Evolutionary conservation across 2,329 filamentous ascomycete genomes (phyloP).

Genomic region (Colletotrichum eleusines): DNA sequence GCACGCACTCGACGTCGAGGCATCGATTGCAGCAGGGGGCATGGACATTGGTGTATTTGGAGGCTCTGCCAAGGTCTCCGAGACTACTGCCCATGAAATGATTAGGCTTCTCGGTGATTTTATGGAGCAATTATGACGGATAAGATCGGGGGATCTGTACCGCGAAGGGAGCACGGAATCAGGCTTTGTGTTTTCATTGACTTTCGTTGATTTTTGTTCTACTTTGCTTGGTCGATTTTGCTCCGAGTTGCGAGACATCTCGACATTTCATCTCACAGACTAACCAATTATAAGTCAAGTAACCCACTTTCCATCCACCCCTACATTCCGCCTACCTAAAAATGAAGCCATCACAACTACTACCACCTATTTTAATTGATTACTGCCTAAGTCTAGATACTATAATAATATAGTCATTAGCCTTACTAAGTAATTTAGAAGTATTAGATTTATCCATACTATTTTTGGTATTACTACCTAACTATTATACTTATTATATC

Average conservation of each 20-base stretch:
- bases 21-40: slow-evolving; percentile 47
- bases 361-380: too few relatives aligned
- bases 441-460: too few relatives aligned
- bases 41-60: slow-evolving; percentile 59
- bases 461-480: too few relatives aligned
- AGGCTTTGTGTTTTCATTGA: too few relatives aligned
- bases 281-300: fast-evolving
- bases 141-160: not conserved
- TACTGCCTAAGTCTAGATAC: too few relatives aligned
- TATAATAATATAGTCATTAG: too few relatives aligned
- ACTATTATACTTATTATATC: too few relatives aligned
- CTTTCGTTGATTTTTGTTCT: not conserved
- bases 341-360: too few relatives aligned
- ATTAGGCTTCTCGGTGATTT: slow-evolving; percentile 7
- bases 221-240: not conserved
- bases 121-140: not conserved
- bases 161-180: not conserved
- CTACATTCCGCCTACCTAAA: too few relatives aligned
- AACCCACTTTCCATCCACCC: too few relatives aligned
- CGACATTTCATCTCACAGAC: not conserved
- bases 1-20: slow-evolving; percentile 57
- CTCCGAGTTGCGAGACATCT: not conserved
- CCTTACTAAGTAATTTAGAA: too few relatives aligned
- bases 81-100: not conserved
- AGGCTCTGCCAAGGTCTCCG: slow-evolving; percentile 27